phyloP scores from a whole-genome alignment of 192 early-diverging fungal species.

The Chytriomyces confervae region DNA sequence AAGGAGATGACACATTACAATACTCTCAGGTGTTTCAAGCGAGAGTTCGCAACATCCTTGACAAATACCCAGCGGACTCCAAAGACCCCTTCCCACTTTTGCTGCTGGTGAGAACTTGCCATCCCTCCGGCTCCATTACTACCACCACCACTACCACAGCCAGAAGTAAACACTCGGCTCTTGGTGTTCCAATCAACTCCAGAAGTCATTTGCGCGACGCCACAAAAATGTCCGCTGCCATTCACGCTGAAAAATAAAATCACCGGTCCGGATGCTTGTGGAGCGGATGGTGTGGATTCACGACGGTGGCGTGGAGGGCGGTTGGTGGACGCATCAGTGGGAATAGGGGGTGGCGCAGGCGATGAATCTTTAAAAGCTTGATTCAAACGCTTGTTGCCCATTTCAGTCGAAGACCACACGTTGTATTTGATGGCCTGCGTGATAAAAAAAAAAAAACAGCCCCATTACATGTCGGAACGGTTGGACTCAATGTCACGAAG shows the following conservation, averaged over 20 bases:
- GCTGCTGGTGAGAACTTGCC: neutral
- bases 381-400: conserved; percentile 62
- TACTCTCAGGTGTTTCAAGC: conserved; percentile 53
- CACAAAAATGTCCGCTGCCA: conserved; percentile 62
- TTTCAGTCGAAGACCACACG: conserved; percentile 64
- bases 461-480: neutral
- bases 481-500: neutral
- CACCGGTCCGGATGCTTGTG: conserved; percentile 31
- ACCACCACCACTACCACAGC: neutral
- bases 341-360: conserved; percentile 7
- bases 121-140: neutral
- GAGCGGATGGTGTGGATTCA: neutral
- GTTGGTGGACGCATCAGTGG: neutral
- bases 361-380: conserved; percentile 46
- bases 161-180: conserved; percentile 45
- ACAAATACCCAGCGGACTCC: conserved; percentile 59
- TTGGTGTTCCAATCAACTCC: conserved; percentile 47
- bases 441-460: neutral
- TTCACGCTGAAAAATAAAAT: conserved; percentile 65
- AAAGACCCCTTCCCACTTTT: conserved; percentile 61
- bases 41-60: conserved; percentile 61
- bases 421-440: conserved; percentile 49
- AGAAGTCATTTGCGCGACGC: conserved; percentile 60
- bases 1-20: conserved; percentile 32
- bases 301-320: conserved; percentile 1